These are phyloP conservation scores for Akanthomyces uredinophilus DNA, from an alignment of 2,329 filamentous ascomycete genomes.

Conservation along the genomic window DNA sequence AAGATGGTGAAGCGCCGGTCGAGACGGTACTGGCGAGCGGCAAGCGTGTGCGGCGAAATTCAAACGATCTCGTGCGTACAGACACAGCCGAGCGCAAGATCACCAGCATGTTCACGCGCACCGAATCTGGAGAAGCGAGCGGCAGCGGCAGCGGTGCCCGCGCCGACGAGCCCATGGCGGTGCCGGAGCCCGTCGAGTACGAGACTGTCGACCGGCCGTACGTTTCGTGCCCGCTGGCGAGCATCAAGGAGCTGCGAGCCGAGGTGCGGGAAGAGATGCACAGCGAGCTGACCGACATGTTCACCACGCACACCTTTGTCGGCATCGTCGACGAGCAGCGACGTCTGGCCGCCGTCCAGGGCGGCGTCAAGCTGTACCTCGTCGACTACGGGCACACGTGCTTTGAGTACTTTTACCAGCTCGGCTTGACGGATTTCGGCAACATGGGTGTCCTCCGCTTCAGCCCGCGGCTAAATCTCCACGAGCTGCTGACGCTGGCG, in stretches of 20 bases:
- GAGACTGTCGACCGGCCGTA: constrained; percentile 65
- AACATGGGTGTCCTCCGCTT: constrained; percentile 88
- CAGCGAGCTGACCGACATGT: constrained; percentile 77
- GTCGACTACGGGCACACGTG: constrained; percentile 86
- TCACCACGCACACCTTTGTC: constrained; percentile 86
- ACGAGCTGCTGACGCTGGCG: constrained; percentile 66
- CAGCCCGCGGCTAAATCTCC: constrained; percentile 66
- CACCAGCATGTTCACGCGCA: constrained; percentile 80
- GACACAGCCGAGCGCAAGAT: constrained; percentile 89
- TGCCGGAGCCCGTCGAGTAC: constrained; percentile 59
- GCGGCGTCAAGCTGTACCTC: constrained; percentile 85
- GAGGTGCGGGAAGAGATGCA: constrained; percentile 79
- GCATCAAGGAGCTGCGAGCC: constrained; percentile 77
- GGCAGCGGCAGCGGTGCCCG: constrained; percentile 13
- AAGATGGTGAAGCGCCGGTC: constrained; percentile 24
- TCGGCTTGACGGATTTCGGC: constrained; percentile 89
- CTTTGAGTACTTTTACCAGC: constrained; percentile 91
- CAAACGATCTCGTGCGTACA: constrained; percentile 82
- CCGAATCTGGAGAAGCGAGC: constrained; percentile 31
- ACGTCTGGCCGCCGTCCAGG: constrained; percentile 87
- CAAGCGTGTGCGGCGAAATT: constrained; percentile 36
- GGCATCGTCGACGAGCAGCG: constrained; percentile 84
- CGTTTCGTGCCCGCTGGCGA: constrained; percentile 69
- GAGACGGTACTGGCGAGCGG: constrained; percentile 30
- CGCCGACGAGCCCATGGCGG: constrained; percentile 31